phyloP scores from a whole-genome alignment of 1,284 basidiomycete genomes.

The Gymnopus androsaceus region DNA sequence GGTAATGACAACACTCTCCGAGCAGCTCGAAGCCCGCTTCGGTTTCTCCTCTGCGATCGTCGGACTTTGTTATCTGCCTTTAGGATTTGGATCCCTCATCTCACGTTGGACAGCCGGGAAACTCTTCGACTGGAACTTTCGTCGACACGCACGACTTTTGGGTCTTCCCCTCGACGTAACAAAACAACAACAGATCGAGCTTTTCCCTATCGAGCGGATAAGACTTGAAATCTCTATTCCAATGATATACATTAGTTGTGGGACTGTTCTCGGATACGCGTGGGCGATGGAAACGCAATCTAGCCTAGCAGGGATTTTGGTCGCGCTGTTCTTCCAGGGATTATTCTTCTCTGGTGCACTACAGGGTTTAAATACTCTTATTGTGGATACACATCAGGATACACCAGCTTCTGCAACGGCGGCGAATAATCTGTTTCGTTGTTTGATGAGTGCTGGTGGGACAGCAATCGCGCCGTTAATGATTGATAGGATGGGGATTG shows the following conservation, averaged over 20 bases:
- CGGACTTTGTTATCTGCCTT: neutral
- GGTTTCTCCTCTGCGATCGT: neutral
- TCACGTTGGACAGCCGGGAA: neutral
- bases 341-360: too few relatives aligned
- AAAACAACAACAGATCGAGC: too few relatives aligned
- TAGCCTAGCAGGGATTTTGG: too few relatives aligned
- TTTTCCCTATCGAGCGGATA: too few relatives aligned
- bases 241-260: too few relatives aligned
- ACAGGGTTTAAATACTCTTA: too few relatives aligned
- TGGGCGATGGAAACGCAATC: too few relatives aligned
- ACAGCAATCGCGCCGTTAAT: neutral
- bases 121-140: neutral
- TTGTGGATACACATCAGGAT: neutral
- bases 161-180: too few relatives aligned
- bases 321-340: too few relatives aligned
- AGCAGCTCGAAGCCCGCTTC: neutral
- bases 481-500: neutral
- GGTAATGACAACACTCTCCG: neutral
- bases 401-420: neutral
- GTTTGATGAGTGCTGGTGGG: neutral
- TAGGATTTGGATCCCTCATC: neutral
- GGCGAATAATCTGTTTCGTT: neutral
- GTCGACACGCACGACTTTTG: too few relatives aligned
- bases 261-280: too few relatives aligned
- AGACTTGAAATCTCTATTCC: too few relatives aligned